These are phyloP conservation scores for Chionographis japonica DNA, from an alignment of 106 monocot species.

Conservation along the genomic window DNA sequence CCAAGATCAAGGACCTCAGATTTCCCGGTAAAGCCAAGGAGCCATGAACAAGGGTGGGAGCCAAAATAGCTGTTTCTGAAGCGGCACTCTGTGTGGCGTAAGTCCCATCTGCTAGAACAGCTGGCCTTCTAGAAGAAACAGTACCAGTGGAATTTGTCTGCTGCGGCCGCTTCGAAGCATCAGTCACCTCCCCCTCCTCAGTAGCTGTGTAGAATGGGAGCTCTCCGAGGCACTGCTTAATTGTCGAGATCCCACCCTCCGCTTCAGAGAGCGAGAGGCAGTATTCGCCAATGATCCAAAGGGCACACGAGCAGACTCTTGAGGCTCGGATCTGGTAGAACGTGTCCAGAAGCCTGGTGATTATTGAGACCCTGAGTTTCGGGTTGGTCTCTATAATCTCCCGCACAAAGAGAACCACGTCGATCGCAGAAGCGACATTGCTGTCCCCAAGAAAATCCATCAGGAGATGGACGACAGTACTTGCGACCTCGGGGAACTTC, in stretches of 20 bases:
- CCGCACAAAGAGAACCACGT: constrained; percentile 27
- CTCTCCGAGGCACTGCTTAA: constrained; percentile 89
- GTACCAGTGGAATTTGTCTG: constrained; percentile 41
- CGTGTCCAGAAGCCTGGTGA: constrained; percentile 36
- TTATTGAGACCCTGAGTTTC: constrained; percentile 29
- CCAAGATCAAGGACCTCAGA: constrained; percentile 70
- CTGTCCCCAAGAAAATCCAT: constrained; percentile 42
- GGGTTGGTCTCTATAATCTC: constrained; percentile 48
- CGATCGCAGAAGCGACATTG: constrained; percentile 34
- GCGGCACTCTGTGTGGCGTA: constrained; percentile 95
- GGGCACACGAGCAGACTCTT: constrained; percentile 73
- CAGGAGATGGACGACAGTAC: constrained; percentile 39
- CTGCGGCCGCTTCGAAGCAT: constrained; percentile 31
- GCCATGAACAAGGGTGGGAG: constrained; percentile 51
- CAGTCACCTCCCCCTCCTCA: constrained; percentile 46
- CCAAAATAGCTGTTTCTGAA: constrained; percentile 49
- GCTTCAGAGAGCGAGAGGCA: constrained; percentile 83
- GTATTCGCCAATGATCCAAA: constrained; percentile 91
- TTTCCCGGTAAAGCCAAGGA: constrained; percentile 51
- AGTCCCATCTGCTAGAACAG: constrained; percentile 85
- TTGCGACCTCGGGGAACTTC: constrained; percentile 48
- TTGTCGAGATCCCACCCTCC: constrained; percentile 69
- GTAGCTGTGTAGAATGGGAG: constrained; percentile 72
- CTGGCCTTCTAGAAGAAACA: constrained; percentile 72
- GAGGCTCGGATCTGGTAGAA: constrained; percentile 63